Conservation (phyloP, 2,329 filamentous ascomycete genomes). For the Hypocrella siamensis region DNA sequence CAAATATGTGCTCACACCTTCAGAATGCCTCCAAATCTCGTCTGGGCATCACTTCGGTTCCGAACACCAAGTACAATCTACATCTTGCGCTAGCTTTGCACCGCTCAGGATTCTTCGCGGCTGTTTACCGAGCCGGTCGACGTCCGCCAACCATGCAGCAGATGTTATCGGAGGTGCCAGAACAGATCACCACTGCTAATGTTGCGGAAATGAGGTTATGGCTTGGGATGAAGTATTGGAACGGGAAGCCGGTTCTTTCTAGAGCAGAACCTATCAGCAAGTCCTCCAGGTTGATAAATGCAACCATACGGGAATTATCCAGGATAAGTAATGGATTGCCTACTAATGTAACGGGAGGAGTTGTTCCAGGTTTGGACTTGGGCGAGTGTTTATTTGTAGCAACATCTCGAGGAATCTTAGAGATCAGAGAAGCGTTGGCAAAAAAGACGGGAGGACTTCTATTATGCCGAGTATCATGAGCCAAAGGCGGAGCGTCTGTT, state of each 20-base stretch:
- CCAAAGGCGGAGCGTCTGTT: no score
- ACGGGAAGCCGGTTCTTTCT: constrained; percentile 62
- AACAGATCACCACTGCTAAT: constrained; percentile 51
- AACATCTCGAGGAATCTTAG: constrained; percentile 64
- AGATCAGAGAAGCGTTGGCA: constrained; percentile 68
- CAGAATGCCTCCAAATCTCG: constrained; percentile 79
- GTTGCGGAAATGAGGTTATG: constrained; percentile 63
- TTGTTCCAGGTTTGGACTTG: constrained; percentile 57
- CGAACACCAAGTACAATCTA: constrained; percentile 68
- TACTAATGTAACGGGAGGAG: constrained; percentile 40
- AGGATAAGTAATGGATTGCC: constrained; percentile 53
- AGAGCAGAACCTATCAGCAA: constrained; percentile 54
- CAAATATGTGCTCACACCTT: constrained; percentile 75
- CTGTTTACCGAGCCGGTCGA: constrained; percentile 57
- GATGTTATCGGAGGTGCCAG: constrained; percentile 30
- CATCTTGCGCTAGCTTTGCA: constrained; percentile 61
- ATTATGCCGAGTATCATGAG: constrained; percentile 52
- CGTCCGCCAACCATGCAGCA: constrained; percentile 32
- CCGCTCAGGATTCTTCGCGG: constrained; percentile 65
- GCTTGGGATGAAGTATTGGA: constrained; percentile 83
- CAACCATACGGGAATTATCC: constrained; percentile 45
- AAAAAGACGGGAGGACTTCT: constrained; percentile 67
- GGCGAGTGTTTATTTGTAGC: constrained; percentile 73
- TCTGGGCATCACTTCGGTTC: constrained; percentile 70
- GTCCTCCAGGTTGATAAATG: constrained; percentile 56